Base-by-base conservation (phyloP, 129 eudicot species). In the Lonicera japonica region DNA sequence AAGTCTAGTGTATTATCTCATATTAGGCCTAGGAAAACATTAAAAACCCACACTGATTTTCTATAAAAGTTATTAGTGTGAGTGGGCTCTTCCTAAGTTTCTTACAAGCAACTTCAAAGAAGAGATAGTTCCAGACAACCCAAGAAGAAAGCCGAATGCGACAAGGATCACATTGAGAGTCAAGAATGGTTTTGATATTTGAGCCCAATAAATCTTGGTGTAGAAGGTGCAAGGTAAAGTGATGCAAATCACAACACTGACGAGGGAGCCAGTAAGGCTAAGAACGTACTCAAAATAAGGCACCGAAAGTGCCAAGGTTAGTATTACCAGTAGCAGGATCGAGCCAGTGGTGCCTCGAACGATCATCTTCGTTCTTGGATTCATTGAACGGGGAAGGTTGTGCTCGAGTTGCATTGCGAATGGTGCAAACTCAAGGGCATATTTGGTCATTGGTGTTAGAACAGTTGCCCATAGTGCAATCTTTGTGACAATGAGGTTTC, bases 381-480 rank as follows among this genome's bases (percentile, higher is more conserved):
- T 79, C 83, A 86, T 76, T 1, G 70, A 60, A 14, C 18, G 53
- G 8, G 89, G 95, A 70, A 90, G 85, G 5, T 64, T 78, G 20
- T 79, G 84, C 36, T 90, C 95, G 12, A 90, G 74, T 54, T 90
- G 89, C 24, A 83, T 83, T 0, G 97, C 95, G 11, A 90, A 60
- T 19, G 97, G 97, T 40, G 95, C 84, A 24, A 86, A 90, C 71
- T 86, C 85, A 17, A 90, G 86, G 0, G 97, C 95, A 40, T 90
- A 86, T 79, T 90, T 86, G 12, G 97, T 90, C 94, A 90, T 83
- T 13, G 97, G 95, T 13, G 97, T 90, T 21, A 90, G 66, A 7
- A 90, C 79, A 0, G 95, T 90, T 13, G 95, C 97, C 95, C 95
- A 86, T 14, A 86, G 61, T 1, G 97, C 97, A 21, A 86, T 77